Evolutionary conservation across 2,329 filamentous ascomycete species (phyloP), one percentile per base, ranked within the genome.

Genomic region (Claviceps sp.): DNA sequence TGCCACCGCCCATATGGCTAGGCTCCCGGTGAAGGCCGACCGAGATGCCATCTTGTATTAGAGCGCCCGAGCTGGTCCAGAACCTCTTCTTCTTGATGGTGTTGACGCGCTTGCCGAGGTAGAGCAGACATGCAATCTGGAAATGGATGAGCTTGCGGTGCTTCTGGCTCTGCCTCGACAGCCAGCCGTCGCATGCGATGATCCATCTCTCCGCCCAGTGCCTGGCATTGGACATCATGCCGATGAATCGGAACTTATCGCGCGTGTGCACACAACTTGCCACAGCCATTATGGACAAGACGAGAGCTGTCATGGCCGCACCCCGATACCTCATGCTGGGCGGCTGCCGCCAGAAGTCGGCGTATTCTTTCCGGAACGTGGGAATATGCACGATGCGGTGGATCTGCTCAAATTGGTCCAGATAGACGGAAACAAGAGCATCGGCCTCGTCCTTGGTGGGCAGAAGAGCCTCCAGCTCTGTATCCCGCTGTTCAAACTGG

Each of bases 61-160:
- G 67, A 5, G 73, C 69, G 0, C 78, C 77, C 1, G 78, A 70
- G 41, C 72, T 70, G 16, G 76, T 78, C 78, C 78, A 82, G 63
- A 79, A 81, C 13, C 77, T 71, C 70, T 82, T 82, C 72, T 82
- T 82, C 68, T 81, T 80, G 56, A 82, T 74, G 2, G 75, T 77
- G 63, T 82, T 82, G 56, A 81, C 74, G 34, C 76, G 70, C 68
- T 81, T 82, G 44, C 75, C 77, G 2, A 82, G 71, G 56, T 80
- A 81, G n/a, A 78, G 60, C 37, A 82, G 66, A 57, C 78, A 81
- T 13, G 72, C 70, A 16, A 82, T 73, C 61, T 82, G 78, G 60
- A 79, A 81, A 62, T 82, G 77, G 14, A 82, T 75, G 24, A 82
- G 70, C 45, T 72, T 72, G 47, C 78, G 74, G 56, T 81, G 77